Base-by-base conservation (phyloP, 179 eudicot genomes). In the Beta corolliflora region DNA sequence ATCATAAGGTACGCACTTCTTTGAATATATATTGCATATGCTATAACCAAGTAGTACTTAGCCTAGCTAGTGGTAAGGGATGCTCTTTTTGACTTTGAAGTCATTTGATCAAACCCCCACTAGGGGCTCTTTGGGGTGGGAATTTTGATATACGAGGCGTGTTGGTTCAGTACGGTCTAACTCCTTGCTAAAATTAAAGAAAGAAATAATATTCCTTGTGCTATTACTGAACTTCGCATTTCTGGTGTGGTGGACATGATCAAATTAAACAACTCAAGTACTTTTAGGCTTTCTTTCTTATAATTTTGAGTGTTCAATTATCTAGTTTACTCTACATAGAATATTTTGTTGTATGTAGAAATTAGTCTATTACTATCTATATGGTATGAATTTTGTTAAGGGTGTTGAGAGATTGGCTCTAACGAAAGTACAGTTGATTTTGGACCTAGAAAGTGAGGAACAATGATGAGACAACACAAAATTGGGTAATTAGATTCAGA, bases 1-100 rank as follows among this genome's bases (percentile, higher is more conserved):
- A 93, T 95, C 78, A 95, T 95, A 78, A 86, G 97, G 98, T 95
- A 87, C 61, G 21, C n/a, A 25, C 16, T 29, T 52, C 50, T 13
- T 78, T 64, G 10, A 45, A 19, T 12, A 5, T 25, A 31, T 23
- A 19, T 25, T 25, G 16, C 60, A 36, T 36, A 73, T 46, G 45
- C 63, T 36, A 36, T 36, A 36, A 36, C 41, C 2, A 36, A 36
- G 41, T 36, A 36, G 41, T 36, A 36, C 41, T 36, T 52, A 15
- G 52, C 46, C 16, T 46, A 36, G 41, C 41, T 36, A 36, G 41
- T 36, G 41, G 41, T 36, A 36, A 36, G 41, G 41, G 41, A 36
- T 36, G 2, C 41, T 36, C 41, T 36, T 36, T 36, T 2, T 36
- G 41, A 36, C 41, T 36, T 36, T 2, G 41, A 36, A 36, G 2